Conservation (phyloP, 768 basidiomycete species). For the Rhodocollybia butyracea region DNA sequence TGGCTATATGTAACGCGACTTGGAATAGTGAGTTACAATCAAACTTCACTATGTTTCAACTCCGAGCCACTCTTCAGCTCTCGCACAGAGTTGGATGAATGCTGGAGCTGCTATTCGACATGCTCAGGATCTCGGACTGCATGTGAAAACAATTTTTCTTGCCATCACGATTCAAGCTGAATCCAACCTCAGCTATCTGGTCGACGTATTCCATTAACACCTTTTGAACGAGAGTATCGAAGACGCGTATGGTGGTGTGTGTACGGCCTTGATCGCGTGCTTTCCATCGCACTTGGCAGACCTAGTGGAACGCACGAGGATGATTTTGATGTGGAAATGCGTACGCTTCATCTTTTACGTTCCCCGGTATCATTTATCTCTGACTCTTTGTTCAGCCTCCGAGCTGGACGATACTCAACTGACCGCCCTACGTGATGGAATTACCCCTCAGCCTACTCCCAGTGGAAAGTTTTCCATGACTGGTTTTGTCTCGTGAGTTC, state of each 20-base stretch:
- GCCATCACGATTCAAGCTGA: background rate
- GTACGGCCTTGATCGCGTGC: conserved; percentile 16
- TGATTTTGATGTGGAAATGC: conserved; percentile 16
- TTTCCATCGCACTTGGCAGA: conserved; percentile 17
- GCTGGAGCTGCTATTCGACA: conserved; percentile 16
- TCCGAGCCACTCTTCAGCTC: conserved; percentile 9
- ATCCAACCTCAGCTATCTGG: conserved; percentile 8
- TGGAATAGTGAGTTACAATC: conserved; percentile 14
- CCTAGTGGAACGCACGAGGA: conserved; percentile 17
- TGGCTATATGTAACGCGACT: conserved; percentile 17
- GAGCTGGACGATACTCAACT: conserved; percentile 17
- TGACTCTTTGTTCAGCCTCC: conserved; percentile 8
- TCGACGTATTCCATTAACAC: conserved; percentile 8
- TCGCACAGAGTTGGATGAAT: conserved; percentile 18
- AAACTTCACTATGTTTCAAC: background rate
- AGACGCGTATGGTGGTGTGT: conserved; percentile 20
- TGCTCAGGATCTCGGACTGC: conserved; percentile 16
- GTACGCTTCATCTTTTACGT: conserved; percentile 5
- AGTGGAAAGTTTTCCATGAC: conserved; percentile 11
- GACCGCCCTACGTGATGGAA: conserved; percentile 7
- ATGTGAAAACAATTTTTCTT: conserved; percentile 7
- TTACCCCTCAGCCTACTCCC: background rate
- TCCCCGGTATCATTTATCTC: background rate
- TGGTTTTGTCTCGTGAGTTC: conserved; percentile 16
- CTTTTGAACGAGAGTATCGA: conserved; percentile 15